Base-by-base conservation (phyloP, 805 yeast genomes). In the Lipomyces oligophaga region DNA sequence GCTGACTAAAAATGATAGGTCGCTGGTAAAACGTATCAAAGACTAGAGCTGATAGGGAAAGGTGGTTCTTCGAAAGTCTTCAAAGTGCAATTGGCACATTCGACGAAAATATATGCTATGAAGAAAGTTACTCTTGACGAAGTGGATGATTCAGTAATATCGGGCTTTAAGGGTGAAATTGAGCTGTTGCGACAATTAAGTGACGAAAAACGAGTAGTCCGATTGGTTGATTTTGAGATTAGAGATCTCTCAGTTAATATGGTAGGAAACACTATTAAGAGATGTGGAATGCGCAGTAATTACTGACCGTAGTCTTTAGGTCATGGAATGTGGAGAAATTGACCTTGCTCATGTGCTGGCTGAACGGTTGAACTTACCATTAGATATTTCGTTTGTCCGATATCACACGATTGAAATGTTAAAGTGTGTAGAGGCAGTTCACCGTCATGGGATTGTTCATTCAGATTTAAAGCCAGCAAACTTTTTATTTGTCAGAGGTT, bases 1-100 rank as follows among this genome's bases (percentile, higher is more conserved):
- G 10, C 21, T 25, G 24, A 30, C 41, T 34, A 8, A 20, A 16
- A 3, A 8, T 25, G 6, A 3, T 34, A 49, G 52, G 37, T 52
- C 16, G 50, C 55, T 4, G 79, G 76, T 1, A 73, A 72, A 27
- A 74, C 74, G 34, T 90, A 85, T 61, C 89, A 83, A 58, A 76
- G 82, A 46, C 67, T 85, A 22, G 96, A 87, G 60, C 69, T 85
- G 11, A 64, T 89, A 16, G 97, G 97, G 4, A 77, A 84, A 63
- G 97, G 97, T 21, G 97, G 97, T 0, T 77, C 96, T 0, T 88
- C 96, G 0, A 86, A 83, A 61, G 97, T 89, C 18, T 89, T 82
- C 69, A 84, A 82, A 62, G 93, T 83, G 1, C 82, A 76, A 56
- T 69, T 77, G 0, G 53, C 55, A 57, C 74, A 73, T 38, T 41